Percentiles rank a stretch among this genome's conserved stretches.
Conservation (phyloP, 768 basidiomycete genomes). For the Xerocomellus intermedius region DNA sequence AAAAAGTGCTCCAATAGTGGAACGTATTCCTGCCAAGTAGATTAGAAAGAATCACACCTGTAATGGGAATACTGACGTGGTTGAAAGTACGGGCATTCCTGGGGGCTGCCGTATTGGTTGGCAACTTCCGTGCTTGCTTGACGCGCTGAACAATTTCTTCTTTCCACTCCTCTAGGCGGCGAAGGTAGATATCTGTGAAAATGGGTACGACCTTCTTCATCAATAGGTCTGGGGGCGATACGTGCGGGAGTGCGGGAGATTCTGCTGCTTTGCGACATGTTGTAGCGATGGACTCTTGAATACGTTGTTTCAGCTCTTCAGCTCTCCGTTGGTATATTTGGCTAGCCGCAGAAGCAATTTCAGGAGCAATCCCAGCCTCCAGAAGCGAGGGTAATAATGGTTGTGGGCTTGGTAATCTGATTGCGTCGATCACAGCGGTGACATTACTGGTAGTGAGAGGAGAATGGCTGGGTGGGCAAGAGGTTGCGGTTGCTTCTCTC, state of each 20-base stretch:
- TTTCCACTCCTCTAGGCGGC: neutral
- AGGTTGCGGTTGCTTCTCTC: no score
- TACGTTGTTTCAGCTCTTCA: neutral
- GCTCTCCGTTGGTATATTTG: neutral
- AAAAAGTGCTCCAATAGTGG: constrained; percentile 14
- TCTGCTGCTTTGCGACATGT: neutral
- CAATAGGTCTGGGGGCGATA: accelerated
- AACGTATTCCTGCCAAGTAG: neutral
- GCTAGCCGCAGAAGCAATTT: neutral
- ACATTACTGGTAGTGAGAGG: no score
- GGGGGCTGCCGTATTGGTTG: accelerated
- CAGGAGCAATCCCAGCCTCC: neutral
- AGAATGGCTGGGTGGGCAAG: no score
- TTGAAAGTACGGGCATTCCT: neutral
- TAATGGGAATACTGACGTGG: neutral
- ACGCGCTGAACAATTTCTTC: neutral
- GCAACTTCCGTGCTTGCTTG: neutral
- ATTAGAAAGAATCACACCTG: accelerated
- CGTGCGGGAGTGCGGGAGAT: accelerated
- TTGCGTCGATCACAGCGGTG: neutral
- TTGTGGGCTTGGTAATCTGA: neutral
- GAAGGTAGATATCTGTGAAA: neutral
- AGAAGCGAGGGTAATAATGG: neutral
- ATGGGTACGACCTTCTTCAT: neutral
- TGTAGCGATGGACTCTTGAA: neutral